These are phyloP conservation scores for Phoenix dactylifera DNA, from an alignment of 176 grass and related monocot species.

Conservation along the genomic window DNA sequence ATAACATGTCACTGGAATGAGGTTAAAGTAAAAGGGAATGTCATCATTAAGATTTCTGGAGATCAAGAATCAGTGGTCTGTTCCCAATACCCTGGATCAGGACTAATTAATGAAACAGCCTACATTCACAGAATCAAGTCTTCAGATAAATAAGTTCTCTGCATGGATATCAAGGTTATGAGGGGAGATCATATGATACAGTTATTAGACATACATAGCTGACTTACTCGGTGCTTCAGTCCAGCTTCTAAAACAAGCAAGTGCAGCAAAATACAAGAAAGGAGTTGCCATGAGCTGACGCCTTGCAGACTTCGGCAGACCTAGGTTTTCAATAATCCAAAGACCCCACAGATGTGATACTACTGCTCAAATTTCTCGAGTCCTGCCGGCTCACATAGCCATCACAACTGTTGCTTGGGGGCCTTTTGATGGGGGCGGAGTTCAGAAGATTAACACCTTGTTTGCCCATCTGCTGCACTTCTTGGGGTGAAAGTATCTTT, in stretches of 20 bases:
- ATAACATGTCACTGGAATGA: too few relatives aligned
- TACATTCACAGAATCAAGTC: constrained; percentile 62
- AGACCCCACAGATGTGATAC: constrained; percentile 64
- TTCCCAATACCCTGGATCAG: constrained; percentile 3
- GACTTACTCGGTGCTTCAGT: constrained; percentile 34
- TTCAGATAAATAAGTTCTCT: constrained; percentile 18
- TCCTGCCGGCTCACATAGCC: constrained; percentile 66
- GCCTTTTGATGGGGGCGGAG: constrained; percentile 38
- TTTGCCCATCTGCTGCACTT: constrained; percentile 93
- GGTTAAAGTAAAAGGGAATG: neutral
- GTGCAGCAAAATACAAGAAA: constrained; percentile 12
- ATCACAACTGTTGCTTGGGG: constrained; percentile 51
- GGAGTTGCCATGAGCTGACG: neutral
- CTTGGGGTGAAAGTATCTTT: constrained; percentile 90
- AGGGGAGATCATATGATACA: constrained; percentile 47
- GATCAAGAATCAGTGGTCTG: constrained; percentile 1
- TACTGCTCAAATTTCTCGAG: constrained; percentile 55
- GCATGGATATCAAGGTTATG: constrained; percentile 21
- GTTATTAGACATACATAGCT: constrained; percentile 53
- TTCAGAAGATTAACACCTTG: constrained; percentile 55
- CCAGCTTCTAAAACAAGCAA: constrained; percentile 32
- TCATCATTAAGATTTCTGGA: constrained; percentile 16
- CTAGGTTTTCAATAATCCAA: constrained; percentile 60
- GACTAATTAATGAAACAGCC: constrained; percentile 13
- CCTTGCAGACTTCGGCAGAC: neutral